These are phyloP conservation scores for Aquilaria malaccensis DNA, from an alignment of 345 rosid genomes.

Conservation along the genomic window DNA sequence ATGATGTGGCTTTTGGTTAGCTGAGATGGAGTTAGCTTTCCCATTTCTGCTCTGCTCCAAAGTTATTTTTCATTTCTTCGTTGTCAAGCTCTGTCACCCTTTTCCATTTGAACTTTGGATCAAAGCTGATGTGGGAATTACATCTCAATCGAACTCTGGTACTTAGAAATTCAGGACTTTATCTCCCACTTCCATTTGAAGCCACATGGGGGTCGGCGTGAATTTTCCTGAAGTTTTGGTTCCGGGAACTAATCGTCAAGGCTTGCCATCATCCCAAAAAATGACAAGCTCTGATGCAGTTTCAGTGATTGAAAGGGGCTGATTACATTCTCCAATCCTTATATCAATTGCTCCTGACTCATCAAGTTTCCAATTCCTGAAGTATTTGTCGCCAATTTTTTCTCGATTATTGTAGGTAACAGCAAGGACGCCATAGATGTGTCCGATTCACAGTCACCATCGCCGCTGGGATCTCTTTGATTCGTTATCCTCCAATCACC, in stretches of 20 bases:
- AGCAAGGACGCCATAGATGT: slow-evolving; percentile 12
- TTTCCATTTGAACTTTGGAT: slow-evolving; percentile 20
- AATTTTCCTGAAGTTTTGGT: slow-evolving; percentile 27
- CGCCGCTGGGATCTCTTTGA: too few relatives aligned
- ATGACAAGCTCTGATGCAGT: too few relatives aligned
- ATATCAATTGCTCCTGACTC: slow-evolving; percentile 63
- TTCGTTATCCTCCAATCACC: too few relatives aligned
- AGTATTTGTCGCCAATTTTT: slow-evolving; percentile 13
- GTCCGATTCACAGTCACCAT: not conserved
- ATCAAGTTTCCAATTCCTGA: not conserved
- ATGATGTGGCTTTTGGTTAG: too few relatives aligned
- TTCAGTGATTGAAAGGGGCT: slow-evolving; percentile 31
- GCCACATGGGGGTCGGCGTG: slow-evolving; percentile 42
- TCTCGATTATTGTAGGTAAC: slow-evolving; percentile 5
- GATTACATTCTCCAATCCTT: slow-evolving; percentile 62
- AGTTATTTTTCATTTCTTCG: slow-evolving; percentile 5
- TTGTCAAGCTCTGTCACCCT: too few relatives aligned
- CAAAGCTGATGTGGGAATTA: slow-evolving; percentile 54
- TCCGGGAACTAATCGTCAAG: too few relatives aligned
- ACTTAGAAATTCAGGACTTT: slow-evolving; percentile 13
- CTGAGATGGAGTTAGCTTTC: not conserved
- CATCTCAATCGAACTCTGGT: slow-evolving; percentile 51
- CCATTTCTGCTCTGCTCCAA: slow-evolving; percentile 6
- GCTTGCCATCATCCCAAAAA: too few relatives aligned
- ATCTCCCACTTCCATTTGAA: slow-evolving; percentile 38